Evolutionary conservation across 2,329 filamentous ascomycete species (phyloP), one percentile per base, ranked within the genome.

Genomic region (Amauroascus verrucosus): DNA sequence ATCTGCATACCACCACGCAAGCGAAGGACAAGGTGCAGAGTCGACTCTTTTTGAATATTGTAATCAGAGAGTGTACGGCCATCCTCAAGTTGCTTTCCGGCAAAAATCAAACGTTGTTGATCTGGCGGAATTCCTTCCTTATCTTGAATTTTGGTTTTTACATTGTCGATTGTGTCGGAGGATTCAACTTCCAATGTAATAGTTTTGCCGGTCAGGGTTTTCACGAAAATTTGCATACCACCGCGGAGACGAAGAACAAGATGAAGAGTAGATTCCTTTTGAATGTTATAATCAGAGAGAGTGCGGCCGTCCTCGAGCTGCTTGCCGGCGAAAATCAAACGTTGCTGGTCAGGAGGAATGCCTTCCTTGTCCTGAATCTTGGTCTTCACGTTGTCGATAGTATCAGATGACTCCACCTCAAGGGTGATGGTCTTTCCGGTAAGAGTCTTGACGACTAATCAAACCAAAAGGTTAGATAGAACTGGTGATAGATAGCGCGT

Each of bases 61-160:
- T 95, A 95, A 70, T 95, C 89, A 57, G 81, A 84, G 0, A 95
- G 77, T 26, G 89, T 95, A 51, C 90, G 88, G 58, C 91, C 90
- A 62, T 97, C 91, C 72, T 97, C 91, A 3, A 96, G 82, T 70
- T 96, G 90, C 80, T 96, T 96, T 54, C 90, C 91, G 43, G 90
- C 90, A 62, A 96, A 96, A 70, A 96, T 96, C 61, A 96, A 72
- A 63, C 90, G 91, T 77, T 96, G 90, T 74, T 97, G 90, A 67
- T 96, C 90, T 9, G 90, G 90, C 45, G 90, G 91, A 54, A 96
- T 96, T 24, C 90, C 90, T 73, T 96, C 90, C 81, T 96, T 96
- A 67, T 96, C 90, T 72, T 96, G 90, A 41, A 96, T 96, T 81
- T 96, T 96, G 48, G 80, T 83, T 82, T 96, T 96, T 37, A 96